Evolutionary conservation across 805 yeast species (phyloP).

Genomic region (Cyberlindnera subsufficiens): DNA sequence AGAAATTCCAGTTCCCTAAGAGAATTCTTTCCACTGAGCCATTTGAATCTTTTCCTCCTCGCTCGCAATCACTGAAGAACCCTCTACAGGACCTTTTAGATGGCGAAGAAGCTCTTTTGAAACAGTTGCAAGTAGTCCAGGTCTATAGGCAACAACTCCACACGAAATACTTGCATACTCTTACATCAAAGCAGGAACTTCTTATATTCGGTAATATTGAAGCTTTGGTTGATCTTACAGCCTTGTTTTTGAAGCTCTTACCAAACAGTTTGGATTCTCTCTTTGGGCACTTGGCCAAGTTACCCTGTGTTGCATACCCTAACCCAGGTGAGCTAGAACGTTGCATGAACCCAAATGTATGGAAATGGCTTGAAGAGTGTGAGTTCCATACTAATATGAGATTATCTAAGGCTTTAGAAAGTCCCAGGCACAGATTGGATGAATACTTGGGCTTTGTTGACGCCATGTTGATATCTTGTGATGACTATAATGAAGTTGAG

Average conservation of each 20-base stretch:
- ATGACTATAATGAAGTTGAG: constrained; percentile 10
- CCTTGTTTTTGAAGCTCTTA: background rate
- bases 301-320: background rate
- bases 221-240: background rate
- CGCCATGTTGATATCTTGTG: constrained; percentile 10
- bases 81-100: background rate
- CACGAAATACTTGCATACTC: background rate
- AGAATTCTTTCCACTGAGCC: background rate
- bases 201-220: background rate
- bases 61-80: background rate
- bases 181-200: background rate
- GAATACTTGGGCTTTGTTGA: constrained; percentile 19
- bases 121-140: background rate
- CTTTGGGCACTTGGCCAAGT: background rate
- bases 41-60: too few species aligned
- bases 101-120: background rate
- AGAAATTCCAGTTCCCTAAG: background rate
- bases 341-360: constrained; percentile 18
- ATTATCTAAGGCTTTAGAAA: constrained; percentile 26
- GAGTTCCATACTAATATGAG: constrained; percentile 18
- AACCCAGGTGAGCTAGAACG: constrained; percentile 15
- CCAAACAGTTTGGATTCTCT: background rate
- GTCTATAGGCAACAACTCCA: background rate
- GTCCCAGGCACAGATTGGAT: constrained; percentile 27
- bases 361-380: constrained; percentile 31